phyloP scores from a whole-genome alignment of 805 yeast genomes.

The Kluyveromyces dobzhanskii region DNA sequence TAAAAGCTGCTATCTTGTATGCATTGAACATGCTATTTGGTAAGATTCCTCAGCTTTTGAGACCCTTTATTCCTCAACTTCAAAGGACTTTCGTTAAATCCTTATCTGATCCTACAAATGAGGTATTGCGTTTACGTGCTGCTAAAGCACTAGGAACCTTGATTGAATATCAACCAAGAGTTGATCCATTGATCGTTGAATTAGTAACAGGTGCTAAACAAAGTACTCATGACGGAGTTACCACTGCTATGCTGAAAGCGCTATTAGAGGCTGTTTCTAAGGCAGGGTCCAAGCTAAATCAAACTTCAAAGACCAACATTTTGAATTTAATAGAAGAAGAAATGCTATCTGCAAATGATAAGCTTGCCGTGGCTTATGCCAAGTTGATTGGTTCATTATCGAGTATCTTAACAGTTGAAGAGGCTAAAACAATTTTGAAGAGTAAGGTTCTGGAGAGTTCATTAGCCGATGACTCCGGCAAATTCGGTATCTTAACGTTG shows the following conservation, averaged over 20 bases:
- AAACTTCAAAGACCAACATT: constrained; percentile 58
- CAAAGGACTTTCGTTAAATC: constrained; percentile 96
- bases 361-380: constrained; percentile 68
- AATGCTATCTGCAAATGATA: constrained; percentile 46
- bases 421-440: constrained; percentile 51
- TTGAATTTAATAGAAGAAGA: constrained; percentile 70
- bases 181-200: constrained; percentile 86
- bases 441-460: constrained; percentile 47
- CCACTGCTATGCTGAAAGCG: constrained; percentile 79
- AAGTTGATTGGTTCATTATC: constrained; percentile 71
- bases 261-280: constrained; percentile 70
- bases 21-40: constrained; percentile 72
- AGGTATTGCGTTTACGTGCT: constrained; percentile 69
- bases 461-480: constrained; percentile 36
- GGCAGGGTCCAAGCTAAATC: constrained; percentile 74
- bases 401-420: constrained; percentile 53
- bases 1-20: constrained; percentile 85
- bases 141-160: constrained; percentile 84
- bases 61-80: constrained; percentile 95
- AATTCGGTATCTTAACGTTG: constrained; percentile 61
- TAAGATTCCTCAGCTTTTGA: constrained; percentile 81
- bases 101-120: constrained; percentile 68
- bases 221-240: constrained; percentile 61
- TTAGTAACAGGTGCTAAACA: constrained; percentile 66
- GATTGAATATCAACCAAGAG: constrained; percentile 84